Conservation (phyloP, 225 moss, liverwort and hornwort species). For the Pleurozium schreberi region DNA sequence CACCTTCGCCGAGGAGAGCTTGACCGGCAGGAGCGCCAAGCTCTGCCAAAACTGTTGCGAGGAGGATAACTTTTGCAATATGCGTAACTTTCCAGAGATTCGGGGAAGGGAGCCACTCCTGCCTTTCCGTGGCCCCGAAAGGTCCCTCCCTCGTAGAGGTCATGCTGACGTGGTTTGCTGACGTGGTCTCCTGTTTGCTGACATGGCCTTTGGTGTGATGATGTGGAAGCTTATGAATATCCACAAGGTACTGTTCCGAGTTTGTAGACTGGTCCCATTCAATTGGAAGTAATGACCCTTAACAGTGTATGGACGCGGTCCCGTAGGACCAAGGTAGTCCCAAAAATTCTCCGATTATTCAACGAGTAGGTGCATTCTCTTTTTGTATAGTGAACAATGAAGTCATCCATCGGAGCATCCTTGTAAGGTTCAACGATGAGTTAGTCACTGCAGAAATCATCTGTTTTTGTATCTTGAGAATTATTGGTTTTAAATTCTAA, state of each 20-base stretch:
- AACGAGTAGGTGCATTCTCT: no score
- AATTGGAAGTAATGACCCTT: no score
- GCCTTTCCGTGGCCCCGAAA: background rate
- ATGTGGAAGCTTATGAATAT: background rate
- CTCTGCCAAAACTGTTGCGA: background rate
- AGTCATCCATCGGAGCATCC: no score
- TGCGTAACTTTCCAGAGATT: background rate
- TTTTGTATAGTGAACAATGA: no score
- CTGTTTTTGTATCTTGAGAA: no score
- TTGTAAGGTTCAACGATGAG: no score
- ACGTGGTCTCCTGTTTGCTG: background rate
- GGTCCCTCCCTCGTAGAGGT: background rate
- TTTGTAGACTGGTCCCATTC: background rate
- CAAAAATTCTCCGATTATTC: no score
- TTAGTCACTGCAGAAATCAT: no score
- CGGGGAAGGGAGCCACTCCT: background rate
- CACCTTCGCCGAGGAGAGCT: background rate
- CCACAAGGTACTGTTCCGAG: background rate
- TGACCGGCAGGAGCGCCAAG: background rate
- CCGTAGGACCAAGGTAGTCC: no score
- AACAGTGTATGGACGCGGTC: no score
- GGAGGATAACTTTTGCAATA: background rate
- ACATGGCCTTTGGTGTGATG: background rate
- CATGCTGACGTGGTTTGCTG: background rate
- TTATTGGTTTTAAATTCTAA: no score